Base-by-base conservation (phyloP, 257 asterid species). In the Scutellaria galericulata region DNA sequence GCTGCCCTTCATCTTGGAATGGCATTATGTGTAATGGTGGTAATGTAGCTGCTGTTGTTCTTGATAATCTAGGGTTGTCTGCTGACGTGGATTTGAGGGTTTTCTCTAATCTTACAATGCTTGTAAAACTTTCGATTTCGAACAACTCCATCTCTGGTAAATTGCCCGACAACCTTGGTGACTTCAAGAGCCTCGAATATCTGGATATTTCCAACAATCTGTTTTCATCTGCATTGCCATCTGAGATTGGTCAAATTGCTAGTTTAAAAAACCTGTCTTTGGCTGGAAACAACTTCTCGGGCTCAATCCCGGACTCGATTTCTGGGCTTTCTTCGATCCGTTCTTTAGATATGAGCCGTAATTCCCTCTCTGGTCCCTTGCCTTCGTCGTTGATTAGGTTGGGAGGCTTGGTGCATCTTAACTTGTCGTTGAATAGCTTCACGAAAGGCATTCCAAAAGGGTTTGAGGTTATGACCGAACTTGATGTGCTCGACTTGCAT, bases 1-100 rank as follows among this genome's bases (percentile, higher is more conserved):
- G 99, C 15, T 95, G 99, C 72, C 99, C 98, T 58, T 87, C 99
- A 2, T 88, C 99, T 37, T 95, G 99, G 99, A 95, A 95, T 70
- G 99, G 99, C 54, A 91, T 95, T 39, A 90, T 90, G 98, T 95
- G 99, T 58, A 88, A 83, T 74, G 97, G 96, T 61, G 97, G 89
- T n/a, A 92, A 87, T 85, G 98, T 95, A 22, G 98, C 96, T 5
- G 99, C 90, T 1, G 95, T 95, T 77, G 95, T 86, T 67, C 96
- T 95, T 53, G 98, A 95, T 67, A 82, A 88, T 67, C 76, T 91
- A 40, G 93, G 92, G 20, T 73, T 95, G 71, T 72, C 82, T 0
- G 99, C 92, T 0, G 89, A 84, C 14, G 90, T 81, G 10, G 98
- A 95, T 81, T 88, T 95, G 77, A 77, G 90, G 51, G 88, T 85